Conservation (phyloP, 495 filamentous ascomycete species). For the Ascobolus immersus region DNA sequence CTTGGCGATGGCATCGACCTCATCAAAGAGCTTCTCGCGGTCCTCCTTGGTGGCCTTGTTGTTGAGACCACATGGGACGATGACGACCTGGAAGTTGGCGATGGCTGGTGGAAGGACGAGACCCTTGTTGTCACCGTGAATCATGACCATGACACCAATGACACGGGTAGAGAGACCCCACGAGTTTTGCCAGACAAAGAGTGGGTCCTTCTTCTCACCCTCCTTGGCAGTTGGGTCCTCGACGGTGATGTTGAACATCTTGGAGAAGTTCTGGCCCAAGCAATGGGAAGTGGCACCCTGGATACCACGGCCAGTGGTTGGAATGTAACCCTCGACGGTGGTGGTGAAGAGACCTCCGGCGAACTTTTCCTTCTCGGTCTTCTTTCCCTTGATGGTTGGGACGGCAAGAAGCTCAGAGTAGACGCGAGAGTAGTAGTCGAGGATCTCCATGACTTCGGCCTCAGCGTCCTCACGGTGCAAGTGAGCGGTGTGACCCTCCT, state of each 20-base stretch:
- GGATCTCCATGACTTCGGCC: constrained; percentile 68
- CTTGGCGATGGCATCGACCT: constrained; percentile 39
- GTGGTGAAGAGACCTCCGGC: constrained; percentile 88
- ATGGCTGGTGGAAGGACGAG: constrained; percentile 67
- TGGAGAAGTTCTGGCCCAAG: constrained; percentile 88
- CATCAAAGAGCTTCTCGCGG: constrained; percentile 39
- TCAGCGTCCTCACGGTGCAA: constrained; percentile 49
- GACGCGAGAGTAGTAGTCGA: constrained; percentile 73
- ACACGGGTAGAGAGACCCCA: constrained; percentile 92
- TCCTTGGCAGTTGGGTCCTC: constrained; percentile 64
- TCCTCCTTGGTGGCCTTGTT: constrained; percentile 61
- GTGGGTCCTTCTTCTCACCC: constrained; percentile 39
- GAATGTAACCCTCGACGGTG: constrained; percentile 85
- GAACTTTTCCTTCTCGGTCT: constrained; percentile 91
- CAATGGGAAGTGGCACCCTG: constrained; percentile 88
- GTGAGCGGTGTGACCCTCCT: constrained; percentile 94
- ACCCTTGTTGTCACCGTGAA: constrained; percentile 82
- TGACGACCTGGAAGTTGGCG: constrained; percentile 58
- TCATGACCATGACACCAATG: constrained; percentile 95
- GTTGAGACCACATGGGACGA: constrained; percentile 85
- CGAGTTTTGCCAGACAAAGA: constrained; percentile 91
- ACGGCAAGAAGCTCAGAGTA: constrained; percentile 87
- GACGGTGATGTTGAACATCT: constrained; percentile 94
- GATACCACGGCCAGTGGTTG: constrained; percentile 80
- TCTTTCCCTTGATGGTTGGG: constrained; percentile 69